phyloP scores from a whole-genome alignment of 2,329 filamentous ascomycete genomes.

The Fusarium torulosum region DNA sequence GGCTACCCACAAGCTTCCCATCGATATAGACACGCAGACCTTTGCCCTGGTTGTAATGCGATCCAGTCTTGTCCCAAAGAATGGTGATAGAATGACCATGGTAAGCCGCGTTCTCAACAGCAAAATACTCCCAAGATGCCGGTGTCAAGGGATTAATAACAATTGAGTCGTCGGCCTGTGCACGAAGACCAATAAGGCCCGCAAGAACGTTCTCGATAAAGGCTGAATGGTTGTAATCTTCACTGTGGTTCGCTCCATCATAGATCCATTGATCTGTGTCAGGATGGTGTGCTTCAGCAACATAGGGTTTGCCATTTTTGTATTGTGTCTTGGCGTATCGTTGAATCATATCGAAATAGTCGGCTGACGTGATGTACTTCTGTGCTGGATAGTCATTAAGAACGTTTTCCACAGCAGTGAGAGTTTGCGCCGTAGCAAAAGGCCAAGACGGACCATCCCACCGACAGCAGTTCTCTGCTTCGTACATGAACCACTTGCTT shows the following conservation, averaged over 20 bases:
- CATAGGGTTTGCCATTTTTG: not conserved
- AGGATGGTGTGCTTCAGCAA: constrained; percentile 6
- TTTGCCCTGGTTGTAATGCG: not conserved
- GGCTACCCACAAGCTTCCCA: not conserved
- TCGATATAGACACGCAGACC: not conserved
- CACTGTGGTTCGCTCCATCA: constrained; percentile 4
- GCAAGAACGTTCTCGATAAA: not conserved
- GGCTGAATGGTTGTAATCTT: constrained; percentile 3
- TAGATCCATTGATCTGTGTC: not conserved
- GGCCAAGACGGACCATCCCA: constrained; percentile 8
- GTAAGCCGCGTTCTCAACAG: not conserved
- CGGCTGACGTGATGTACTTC: not conserved
- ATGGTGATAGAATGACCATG: not conserved
- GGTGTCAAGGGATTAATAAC: not conserved
- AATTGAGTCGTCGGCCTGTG: not conserved
- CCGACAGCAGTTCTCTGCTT: not conserved
- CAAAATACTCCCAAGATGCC: not conserved
- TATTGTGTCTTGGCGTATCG: not conserved
- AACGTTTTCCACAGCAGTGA: not conserved
- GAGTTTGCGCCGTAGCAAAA: not conserved
- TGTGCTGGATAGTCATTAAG: not conserved
- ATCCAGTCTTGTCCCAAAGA: not conserved
- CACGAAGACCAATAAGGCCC: not conserved
- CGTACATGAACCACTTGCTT: constrained; percentile 6
- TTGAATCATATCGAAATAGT: not conserved